These are phyloP conservation scores for Gossypium longicalyx DNA, from an alignment of 345 rosid genomes.

Conservation along the genomic window DNA sequence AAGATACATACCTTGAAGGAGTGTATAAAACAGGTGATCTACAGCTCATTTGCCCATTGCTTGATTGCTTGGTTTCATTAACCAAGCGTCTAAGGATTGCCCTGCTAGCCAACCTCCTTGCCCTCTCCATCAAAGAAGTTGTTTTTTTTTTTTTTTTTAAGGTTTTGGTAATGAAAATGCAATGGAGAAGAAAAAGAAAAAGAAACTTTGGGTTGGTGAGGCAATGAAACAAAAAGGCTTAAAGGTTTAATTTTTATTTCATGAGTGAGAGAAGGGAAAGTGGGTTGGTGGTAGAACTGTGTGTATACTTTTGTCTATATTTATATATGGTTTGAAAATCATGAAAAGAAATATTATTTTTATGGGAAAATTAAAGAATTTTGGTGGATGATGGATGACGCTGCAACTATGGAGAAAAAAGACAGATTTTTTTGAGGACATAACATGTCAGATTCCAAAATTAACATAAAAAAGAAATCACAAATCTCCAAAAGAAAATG, in stretches of 20 bases:
- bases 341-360: not conserved
- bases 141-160: not conserved
- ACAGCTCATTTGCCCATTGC: conserved; percentile 30
- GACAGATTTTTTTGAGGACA: conserved; percentile 26
- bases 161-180: conserved; percentile 1
- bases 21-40: conserved; percentile 39
- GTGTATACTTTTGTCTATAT: conserved; percentile 12
- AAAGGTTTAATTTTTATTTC: conserved; percentile 22
- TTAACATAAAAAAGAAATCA: not conserved
- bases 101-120: conserved; percentile 79
- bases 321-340: not conserved
- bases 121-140: conserved; percentile 64
- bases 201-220: conserved; percentile 18
- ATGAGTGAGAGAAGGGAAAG: conserved; percentile 18
- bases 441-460: not conserved
- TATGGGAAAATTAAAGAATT: not conserved
- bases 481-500: conserved; percentile 28
- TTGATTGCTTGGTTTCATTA: conserved; percentile 46
- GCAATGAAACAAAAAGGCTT: not conserved
- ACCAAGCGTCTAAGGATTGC: conserved; percentile 69
- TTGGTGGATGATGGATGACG: conserved; percentile 31
- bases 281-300: conserved; percentile 26
- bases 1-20: conserved; percentile 69
- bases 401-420: conserved; percentile 35
- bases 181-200: not conserved